A percentile compares a stretch with the other conserved stretches of the same genome.
phyloP scores from a whole-genome alignment of 257 asterid species.

The Datura wrightii region DNA sequence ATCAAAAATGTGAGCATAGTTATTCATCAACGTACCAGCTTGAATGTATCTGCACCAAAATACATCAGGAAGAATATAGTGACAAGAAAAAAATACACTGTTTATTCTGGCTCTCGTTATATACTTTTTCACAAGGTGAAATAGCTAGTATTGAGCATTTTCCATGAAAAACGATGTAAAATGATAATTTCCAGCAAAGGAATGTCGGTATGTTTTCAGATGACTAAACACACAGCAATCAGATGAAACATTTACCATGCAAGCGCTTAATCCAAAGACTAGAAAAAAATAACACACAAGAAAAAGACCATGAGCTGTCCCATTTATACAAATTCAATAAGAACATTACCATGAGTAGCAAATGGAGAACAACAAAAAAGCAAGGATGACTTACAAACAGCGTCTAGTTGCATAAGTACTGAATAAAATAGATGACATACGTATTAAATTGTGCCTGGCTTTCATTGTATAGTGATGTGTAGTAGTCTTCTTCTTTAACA shows the following conservation, averaged over 20 bases:
- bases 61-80: constrained; percentile 4
- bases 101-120: neutral
- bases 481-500: constrained; percentile 87
- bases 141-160: neutral
- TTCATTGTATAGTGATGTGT: constrained; percentile 81
- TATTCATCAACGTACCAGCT: constrained; percentile 78
- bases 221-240: neutral
- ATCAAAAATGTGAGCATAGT: constrained; percentile 95
- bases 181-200: neutral
- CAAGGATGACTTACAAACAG: neutral
- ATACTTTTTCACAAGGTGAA: neutral
- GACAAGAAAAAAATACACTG: constrained; percentile 3
- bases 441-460: constrained; percentile 91
- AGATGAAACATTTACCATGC: constrained; percentile 3
- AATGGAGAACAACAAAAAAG: neutral
- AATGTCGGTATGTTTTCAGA: neutral
- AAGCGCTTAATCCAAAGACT: constrained; percentile 6
- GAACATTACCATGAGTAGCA: neutral
- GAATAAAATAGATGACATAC: constrained; percentile 51
- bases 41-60: constrained; percentile 63
- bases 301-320: constrained; percentile 1
- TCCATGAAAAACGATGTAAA: neutral
- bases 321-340: neutral
- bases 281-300: neutral
- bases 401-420: neutral